Evolutionary conservation across 148 eudicot genomes (phyloP), one percentile per base, ranked within the genome.

Genomic region (Rhododendron henanense): DNA sequence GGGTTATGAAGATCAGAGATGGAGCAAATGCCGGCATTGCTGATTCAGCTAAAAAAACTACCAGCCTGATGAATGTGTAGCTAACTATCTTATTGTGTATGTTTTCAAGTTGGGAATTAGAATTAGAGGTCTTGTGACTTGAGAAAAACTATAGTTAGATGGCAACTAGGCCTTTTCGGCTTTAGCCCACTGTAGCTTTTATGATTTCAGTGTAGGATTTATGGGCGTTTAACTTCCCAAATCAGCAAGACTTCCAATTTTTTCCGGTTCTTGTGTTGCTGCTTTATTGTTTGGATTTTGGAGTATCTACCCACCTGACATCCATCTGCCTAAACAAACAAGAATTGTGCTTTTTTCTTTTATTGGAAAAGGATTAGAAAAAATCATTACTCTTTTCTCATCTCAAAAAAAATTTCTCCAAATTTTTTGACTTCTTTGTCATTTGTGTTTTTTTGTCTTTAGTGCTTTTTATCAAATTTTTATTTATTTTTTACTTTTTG

Each of bases 51-150:
- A 7, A n/a, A 83, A 6, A n/a, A 83, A 83, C 85, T 44, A 71
- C 45, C 77, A 63, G 45, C 74, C 84, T 63, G 50, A 47, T 83
- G 85, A 48, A 28, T 31, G 25, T 48, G 51, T 47, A 69, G 28
- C 61, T 19, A n/a, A 21, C 71, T 41, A 59, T 33, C 47, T 84
- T 73, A 50, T n/a, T 51, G 83, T 81, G 31, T 19, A 28, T 84
- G 80, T 84, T 74, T 31, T 59, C 33, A 9, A 8, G 37, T 33
- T 33, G 47, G 39, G 37, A 69, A 11, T 74, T 74, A 73, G 67
- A 69, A 73, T 25, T 65, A 73, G 85, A 71, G 85, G 65, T 44
- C 28, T 15, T 84, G 85, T 74, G 85, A 73, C 53, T 73, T 50
- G 75, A 21, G 55, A 31, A 83, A 19, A 67, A 16, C 74, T 28